phyloP scores from a whole-genome alignment of 2,329 filamentous ascomycete species.

The Trichoderma polysporum region DNA sequence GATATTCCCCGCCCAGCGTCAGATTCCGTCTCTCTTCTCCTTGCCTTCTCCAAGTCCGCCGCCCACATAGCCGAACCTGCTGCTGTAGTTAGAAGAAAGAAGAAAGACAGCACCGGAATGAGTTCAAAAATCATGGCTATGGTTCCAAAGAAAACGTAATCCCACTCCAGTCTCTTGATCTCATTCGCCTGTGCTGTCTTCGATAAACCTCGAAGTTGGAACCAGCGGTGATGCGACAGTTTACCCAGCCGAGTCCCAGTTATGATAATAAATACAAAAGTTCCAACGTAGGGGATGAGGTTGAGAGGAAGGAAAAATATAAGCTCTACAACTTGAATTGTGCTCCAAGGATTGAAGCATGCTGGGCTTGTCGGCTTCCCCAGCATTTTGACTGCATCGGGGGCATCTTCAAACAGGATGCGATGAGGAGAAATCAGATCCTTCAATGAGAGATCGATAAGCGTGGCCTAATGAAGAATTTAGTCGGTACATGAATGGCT shows the following conservation, averaged over 20 bases:
- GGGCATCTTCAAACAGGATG: constrained; percentile 64
- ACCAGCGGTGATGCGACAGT: constrained; percentile 88
- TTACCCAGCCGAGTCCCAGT: constrained; percentile 87
- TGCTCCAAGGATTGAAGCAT: constrained; percentile 82
- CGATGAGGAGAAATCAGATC: constrained; percentile 67
- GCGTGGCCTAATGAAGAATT: constrained; percentile 51
- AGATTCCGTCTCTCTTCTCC: constrained; percentile 10
- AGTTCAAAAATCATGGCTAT: constrained; percentile 81
- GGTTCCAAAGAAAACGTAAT: constrained; percentile 92
- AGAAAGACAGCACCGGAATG: constrained; percentile 87
- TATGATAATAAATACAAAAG: constrained; percentile 80
- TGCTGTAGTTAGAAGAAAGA: constrained; percentile 87
- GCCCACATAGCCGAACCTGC: constrained; percentile 86
- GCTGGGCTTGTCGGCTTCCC: constrained; percentile 77
- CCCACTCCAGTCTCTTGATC: constrained; percentile 66
- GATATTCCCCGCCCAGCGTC: neutral
- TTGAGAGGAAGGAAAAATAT: constrained; percentile 78
- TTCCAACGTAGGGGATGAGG: constrained; percentile 79
- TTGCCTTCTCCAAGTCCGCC: constrained; percentile 65
- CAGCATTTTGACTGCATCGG: constrained; percentile 73
- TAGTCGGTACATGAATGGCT: neutral
- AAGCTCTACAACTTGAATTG: constrained; percentile 88
- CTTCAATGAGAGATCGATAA: constrained; percentile 71
- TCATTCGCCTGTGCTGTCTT: constrained; percentile 73
- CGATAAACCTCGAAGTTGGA: constrained; percentile 71